Evolutionary conservation across 352 stramenopile species (phyloP), one percentile per base, ranked within the genome.

Genomic region (Globisporangium canariense): DNA sequence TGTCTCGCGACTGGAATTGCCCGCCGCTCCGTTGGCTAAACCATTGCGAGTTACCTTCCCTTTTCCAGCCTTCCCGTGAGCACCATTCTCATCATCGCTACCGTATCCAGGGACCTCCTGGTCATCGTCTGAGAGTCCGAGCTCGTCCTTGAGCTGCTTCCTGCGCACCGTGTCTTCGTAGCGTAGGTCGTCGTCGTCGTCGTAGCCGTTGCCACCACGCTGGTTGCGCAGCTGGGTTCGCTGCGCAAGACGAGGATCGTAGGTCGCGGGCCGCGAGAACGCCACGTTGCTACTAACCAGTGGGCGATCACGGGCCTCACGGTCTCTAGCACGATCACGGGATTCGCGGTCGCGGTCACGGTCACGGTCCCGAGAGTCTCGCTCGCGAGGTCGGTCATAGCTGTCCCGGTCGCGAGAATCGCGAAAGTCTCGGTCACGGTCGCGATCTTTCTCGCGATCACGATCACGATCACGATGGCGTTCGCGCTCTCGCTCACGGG

Each of bases 211-310:
- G 28, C 63, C 65, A 3, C 4, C 43, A 41, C 67, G 66, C 43
- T 68, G 61, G 11, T 65, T 68, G 11, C 69, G 63, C 49, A 64
- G 63, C 28, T 90, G 77, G 1, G 81, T 82, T 49, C 80, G 73
- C 57, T 90, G 82, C 2, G 81, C 83, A 16, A 94, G 75, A 0
- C 74, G 74, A n/a, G 82, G 83, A 38, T 93, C 86, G 64, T 96
- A 96, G 58, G 85, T 94, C 25, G 83, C 83, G 25, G 83, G 85
- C 3, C 87, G 80, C n/a, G 85, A 94, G 62, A 95, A 94, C 6
- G 81, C 76, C 18, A 88, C 76, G 38, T 41, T 41, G 45, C 41
- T 41, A 47, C 28, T 41, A 58, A 13, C 11, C 7, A n/a, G 2
- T 46, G 32, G 32, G 13, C 64, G 60, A 2, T 64, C 56, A 11